Evolutionary conservation across 169 alveolate species (phyloP).

Genomic region (Plasmodium gonderi): DNA sequence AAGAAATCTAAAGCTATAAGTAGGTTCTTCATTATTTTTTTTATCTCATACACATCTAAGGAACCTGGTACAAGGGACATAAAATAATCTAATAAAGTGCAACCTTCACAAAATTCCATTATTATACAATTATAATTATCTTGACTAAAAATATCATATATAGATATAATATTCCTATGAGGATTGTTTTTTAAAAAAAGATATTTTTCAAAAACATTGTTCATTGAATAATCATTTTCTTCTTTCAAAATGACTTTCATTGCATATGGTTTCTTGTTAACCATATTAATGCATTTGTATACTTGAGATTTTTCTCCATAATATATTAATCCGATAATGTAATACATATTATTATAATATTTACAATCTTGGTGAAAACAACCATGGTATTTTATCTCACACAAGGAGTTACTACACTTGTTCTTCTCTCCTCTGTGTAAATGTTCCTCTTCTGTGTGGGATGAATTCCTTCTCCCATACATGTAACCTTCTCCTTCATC

Average conservation of each 20-base stretch:
- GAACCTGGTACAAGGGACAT: slow-evolving; percentile 75
- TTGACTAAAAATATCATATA: slow-evolving; percentile 44
- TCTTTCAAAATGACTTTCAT: slow-evolving; percentile 61
- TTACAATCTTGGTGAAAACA: not conserved
- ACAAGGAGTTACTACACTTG: not conserved
- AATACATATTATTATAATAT: not conserved
- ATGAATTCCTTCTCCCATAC: too few relatives aligned
- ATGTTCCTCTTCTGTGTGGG: not conserved
- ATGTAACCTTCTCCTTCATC: too few relatives aligned
- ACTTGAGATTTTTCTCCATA: slow-evolving; percentile 73
- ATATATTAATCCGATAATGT: slow-evolving; percentile 42
- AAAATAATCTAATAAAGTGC: slow-evolving; percentile 51
- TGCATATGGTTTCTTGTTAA: slow-evolving; percentile 42
- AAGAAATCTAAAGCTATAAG: slow-evolving; percentile 78
- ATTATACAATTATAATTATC: slow-evolving; percentile 24
- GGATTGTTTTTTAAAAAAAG: slow-evolving; percentile 35
- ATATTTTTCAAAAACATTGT: slow-evolving; percentile 20
- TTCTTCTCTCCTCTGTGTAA: not conserved
- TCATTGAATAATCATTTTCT: not conserved
- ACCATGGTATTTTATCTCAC: not conserved
- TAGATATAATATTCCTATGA: slow-evolving; percentile 53
- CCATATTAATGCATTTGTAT: slow-evolving; percentile 45
- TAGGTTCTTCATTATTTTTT: slow-evolving; percentile 76
- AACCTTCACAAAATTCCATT: slow-evolving; percentile 68
- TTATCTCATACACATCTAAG: slow-evolving; percentile 51